A percentile compares a stretch with the other conserved stretches of the same genome.
phyloP scores from a whole-genome alignment of 2,329 filamentous ascomycete species.

The Trichoderma oligosporum region DNA sequence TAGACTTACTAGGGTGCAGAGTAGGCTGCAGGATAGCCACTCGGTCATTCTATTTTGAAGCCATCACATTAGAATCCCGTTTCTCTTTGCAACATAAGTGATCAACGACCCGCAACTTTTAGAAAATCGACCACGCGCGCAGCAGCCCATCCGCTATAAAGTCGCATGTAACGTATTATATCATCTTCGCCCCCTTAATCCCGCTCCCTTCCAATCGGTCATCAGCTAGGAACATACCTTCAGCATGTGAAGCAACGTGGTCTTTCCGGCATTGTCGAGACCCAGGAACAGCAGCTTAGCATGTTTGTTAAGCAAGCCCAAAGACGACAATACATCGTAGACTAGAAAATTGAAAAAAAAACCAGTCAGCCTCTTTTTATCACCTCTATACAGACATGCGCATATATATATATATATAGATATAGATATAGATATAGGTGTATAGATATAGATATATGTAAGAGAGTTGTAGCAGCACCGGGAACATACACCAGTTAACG shows the following conservation, averaged over 20 bases:
- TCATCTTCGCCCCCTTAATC: neutral
- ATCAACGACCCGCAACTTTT: neutral
- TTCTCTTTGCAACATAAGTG: neutral
- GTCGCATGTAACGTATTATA: neutral
- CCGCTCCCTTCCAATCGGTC: neutral
- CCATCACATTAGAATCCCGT: constrained; percentile 25
- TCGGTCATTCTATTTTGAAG: constrained; percentile 72
- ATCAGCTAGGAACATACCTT: constrained; percentile 61
- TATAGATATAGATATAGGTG: too few species aligned
- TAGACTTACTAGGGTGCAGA: constrained; percentile 75
- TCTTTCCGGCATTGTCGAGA: constrained; percentile 93
- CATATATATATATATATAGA: too few species aligned
- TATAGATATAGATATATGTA: too few species aligned
- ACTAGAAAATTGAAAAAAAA: constrained; percentile 44
- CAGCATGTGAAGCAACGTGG: constrained; percentile 88
- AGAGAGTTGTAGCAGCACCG: too few species aligned
- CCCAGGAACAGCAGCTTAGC: constrained; percentile 92
- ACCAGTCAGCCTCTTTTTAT: neutral
- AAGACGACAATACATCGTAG: constrained; percentile 82
- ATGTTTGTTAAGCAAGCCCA: constrained; percentile 91
- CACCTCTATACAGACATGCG: neutral
- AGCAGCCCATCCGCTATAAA: neutral
- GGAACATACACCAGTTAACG: constrained; percentile 81
- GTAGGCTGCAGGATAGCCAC: constrained; percentile 88
- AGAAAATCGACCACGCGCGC: neutral